Percentiles rank a stretch among this genome's conserved stretches.
These are phyloP conservation scores for Thraustochytrium aureum DNA, from an alignment of 352 stramenopile species.

Conservation along the genomic window DNA sequence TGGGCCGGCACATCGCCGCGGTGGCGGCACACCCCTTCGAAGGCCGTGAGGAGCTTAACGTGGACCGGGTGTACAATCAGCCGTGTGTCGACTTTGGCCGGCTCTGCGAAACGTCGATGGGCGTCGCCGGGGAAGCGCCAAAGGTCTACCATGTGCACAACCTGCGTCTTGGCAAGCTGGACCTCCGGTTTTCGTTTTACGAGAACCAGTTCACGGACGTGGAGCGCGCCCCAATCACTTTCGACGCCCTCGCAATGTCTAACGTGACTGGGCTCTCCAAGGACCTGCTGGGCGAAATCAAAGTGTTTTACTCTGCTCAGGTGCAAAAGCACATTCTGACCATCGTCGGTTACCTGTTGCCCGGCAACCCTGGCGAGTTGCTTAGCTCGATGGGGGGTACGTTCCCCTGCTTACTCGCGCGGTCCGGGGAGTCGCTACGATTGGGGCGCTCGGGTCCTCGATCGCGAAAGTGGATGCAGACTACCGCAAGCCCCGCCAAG, in stretches of 20 bases:
- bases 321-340: slow-evolving; percentile 6
- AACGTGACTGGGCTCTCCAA: background rate
- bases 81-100: background rate
- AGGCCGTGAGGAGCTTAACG: background rate
- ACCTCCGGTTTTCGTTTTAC: slow-evolving; percentile 36
- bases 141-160: background rate
- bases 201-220: slow-evolving; percentile 34
- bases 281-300: slow-evolving; percentile 2
- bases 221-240: background rate
- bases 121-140: background rate
- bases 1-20: background rate
- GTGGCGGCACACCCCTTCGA: background rate
- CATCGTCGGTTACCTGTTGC: slow-evolving; percentile 41
- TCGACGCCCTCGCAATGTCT: slow-evolving; percentile 4
- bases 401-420: background rate
- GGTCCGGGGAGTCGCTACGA: slow-evolving; percentile 8
- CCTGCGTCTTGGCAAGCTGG: background rate
- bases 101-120: slow-evolving; percentile 1
- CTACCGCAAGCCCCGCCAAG: slow-evolving; percentile 10
- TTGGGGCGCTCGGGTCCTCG: slow-evolving; percentile 17
- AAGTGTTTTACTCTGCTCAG: slow-evolving; percentile 17
- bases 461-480: slow-evolving; percentile 45
- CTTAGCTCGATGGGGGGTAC: slow-evolving; percentile 32
- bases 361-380: slow-evolving; percentile 46
- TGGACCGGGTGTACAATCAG: background rate